These are phyloP conservation scores for Galerina sulciceps DNA, from an alignment of 768 basidiomycete species.

Conservation along the genomic window DNA sequence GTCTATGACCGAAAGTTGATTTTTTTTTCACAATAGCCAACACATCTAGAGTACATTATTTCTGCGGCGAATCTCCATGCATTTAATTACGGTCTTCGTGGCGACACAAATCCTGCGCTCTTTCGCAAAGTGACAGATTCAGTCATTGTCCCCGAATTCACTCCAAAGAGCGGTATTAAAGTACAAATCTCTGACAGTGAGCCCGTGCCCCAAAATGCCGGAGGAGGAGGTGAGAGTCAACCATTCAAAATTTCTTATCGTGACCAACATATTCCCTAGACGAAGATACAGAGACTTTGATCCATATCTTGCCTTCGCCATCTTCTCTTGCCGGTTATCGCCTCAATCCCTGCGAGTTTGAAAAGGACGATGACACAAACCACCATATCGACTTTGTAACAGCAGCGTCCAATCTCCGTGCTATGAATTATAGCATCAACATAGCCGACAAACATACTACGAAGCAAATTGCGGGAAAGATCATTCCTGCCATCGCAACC, in stretches of 20 bases:
- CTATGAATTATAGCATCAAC: constrained; percentile 91
- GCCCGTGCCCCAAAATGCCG: constrained; percentile 63
- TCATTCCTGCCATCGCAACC: constrained; percentile 99
- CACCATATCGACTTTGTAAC: constrained; percentile 99
- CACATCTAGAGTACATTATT: constrained; percentile 88
- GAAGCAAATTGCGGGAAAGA: constrained; percentile 98
- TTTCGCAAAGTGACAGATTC: constrained; percentile 87
- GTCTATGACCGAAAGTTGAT: constrained; percentile 4
- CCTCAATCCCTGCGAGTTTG: constrained; percentile 93
- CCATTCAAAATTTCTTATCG: background rate
- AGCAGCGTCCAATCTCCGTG: constrained; percentile 94
- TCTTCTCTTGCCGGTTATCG: constrained; percentile 96
- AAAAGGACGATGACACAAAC: constrained; percentile 98
- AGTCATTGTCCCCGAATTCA: constrained; percentile 89
- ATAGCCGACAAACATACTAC: constrained; percentile 89
- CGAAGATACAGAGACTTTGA: constrained; percentile 58
- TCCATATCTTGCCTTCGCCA: constrained; percentile 80
- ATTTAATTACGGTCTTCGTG: constrained; percentile 96
- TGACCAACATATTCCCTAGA: constrained; percentile 33
- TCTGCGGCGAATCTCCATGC: constrained; percentile 96
- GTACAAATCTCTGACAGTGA: constrained; percentile 94
- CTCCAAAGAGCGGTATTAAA: constrained; percentile 90
- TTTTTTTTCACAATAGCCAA: constrained; percentile 54
- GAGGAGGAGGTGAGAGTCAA: constrained; percentile 39
- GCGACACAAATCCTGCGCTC: constrained; percentile 75